Conservation (phyloP, 176 grass and related monocot species). For the Otatea glauca region DNA sequence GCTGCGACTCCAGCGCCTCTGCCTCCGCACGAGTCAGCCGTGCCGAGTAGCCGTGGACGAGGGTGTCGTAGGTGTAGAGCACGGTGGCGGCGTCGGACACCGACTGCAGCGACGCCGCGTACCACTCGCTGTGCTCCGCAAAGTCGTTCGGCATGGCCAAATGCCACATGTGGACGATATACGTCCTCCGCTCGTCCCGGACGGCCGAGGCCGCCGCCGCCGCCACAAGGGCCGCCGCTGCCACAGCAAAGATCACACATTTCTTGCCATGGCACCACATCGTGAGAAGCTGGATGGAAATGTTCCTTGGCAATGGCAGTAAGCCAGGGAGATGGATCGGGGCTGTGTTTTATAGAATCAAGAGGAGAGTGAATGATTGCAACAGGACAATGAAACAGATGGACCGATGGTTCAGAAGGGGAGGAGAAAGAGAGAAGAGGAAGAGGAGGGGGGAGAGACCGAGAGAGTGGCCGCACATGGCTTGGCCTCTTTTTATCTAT, state of each 20-base stretch:
- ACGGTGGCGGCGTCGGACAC: slow-evolving; percentile 74
- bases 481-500: slow-evolving; percentile 35
- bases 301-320: not conserved
- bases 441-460: not conserved
- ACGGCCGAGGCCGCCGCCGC: not conserved
- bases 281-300: not conserved
- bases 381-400: slow-evolving; percentile 49
- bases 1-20: slow-evolving; percentile 54
- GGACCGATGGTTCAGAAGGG: slow-evolving; percentile 20
- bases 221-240: not conserved
- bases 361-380: slow-evolving; percentile 14
- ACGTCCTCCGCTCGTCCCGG: slow-evolving; percentile 51
- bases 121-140: slow-evolving; percentile 64
- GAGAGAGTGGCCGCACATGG: slow-evolving; percentile 45
- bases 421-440: not conserved
- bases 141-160: slow-evolving; percentile 71
- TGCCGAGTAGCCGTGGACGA: slow-evolving; percentile 82
- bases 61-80: slow-evolving; percentile 80
- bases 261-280: slow-evolving; percentile 50
- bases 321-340: slow-evolving; percentile 27
- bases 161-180: slow-evolving; percentile 82
- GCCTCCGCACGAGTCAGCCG: slow-evolving; percentile 74
- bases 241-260: slow-evolving; percentile 45
- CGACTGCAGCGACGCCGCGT: slow-evolving; percentile 75
- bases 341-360: slow-evolving; percentile 47